A percentile compares a stretch with the other conserved stretches of the same genome.
Evolutionary conservation across 441 rosid species (phyloP).

Genomic region (Croton setiger): DNA sequence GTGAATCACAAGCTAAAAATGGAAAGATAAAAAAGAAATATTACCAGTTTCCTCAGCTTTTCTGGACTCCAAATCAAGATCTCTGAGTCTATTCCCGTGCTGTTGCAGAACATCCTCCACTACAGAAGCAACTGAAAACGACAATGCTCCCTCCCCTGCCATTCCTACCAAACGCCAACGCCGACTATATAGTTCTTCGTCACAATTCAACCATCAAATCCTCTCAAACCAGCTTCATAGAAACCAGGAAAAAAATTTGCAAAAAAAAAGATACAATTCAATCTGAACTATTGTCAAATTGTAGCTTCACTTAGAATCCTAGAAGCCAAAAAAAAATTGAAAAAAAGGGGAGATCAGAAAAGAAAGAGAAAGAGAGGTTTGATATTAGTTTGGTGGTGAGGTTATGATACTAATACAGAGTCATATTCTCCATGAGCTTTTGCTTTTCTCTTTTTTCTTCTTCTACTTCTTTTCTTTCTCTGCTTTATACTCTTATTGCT

Average conservation of each 20-base stretch:
- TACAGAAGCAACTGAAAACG: constrained; percentile 72
- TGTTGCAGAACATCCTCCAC: constrained; percentile 86
- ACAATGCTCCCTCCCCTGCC: constrained; percentile 48
- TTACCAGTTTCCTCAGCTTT: constrained; percentile 87
- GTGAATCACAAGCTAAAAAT: not conserved
- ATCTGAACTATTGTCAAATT: not conserved
- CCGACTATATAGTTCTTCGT: not conserved
- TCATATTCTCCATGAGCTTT: constrained; percentile 42
- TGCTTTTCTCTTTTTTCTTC: not conserved
- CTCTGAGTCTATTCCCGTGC: constrained; percentile 52
- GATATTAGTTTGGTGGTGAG: constrained; percentile 11
- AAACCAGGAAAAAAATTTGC: not conserved
- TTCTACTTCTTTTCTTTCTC: constrained; percentile 21
- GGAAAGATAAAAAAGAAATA: not conserved
- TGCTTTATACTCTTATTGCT: constrained; percentile 35
- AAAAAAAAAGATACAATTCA: not conserved
- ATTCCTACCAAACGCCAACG: constrained; percentile 21
- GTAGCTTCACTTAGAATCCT: not conserved
- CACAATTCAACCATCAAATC: constrained; percentile 22
- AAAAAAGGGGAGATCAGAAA: constrained; percentile 22
- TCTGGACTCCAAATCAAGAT: constrained; percentile 70
- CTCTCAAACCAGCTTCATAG: not conserved
- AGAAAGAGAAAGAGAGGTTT: constrained; percentile 9
- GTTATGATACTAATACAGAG: constrained; percentile 22
- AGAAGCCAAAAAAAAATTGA: constrained; percentile 6